These are phyloP conservation scores for Suillus paluster DNA, from an alignment of 768 basidiomycete genomes.

Conservation along the genomic window DNA sequence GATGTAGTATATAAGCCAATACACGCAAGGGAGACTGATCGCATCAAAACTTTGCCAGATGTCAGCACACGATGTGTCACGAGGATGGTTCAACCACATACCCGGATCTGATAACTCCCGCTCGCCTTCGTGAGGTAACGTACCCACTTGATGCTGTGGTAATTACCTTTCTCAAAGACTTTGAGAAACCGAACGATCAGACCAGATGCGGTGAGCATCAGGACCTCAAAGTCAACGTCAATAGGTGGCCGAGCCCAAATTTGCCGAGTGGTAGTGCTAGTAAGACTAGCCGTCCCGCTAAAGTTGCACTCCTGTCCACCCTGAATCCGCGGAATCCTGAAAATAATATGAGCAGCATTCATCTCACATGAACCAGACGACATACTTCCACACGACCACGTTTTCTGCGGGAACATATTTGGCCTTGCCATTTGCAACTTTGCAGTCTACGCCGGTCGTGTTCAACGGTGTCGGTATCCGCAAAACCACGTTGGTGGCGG, in stretches of 20 bases:
- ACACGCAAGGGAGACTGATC: slow-evolving; percentile 24
- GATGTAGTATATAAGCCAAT: slow-evolving; percentile 12
- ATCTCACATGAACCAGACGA: slow-evolving; percentile 19
- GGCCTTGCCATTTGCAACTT: slow-evolving; percentile 91
- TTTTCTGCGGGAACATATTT: slow-evolving; percentile 98
- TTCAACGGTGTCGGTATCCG: slow-evolving; percentile 97
- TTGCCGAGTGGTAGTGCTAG: slow-evolving; percentile 89
- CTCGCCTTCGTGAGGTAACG: slow-evolving; percentile 93
- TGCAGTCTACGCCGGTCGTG: slow-evolving; percentile 90
- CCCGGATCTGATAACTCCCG: slow-evolving; percentile 92
- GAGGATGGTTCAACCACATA: slow-evolving; percentile 46
- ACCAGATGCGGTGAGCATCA: slow-evolving; percentile 98
- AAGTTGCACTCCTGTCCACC: slow-evolving; percentile 92
- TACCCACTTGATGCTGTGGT: slow-evolving; percentile 96
- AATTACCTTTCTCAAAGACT: slow-evolving; percentile 95
- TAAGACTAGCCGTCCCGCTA: slow-evolving; percentile 79
- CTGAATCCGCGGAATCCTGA: slow-evolving; percentile 90
- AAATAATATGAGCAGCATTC: slow-evolving; percentile 9
- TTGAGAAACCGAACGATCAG: slow-evolving; percentile 96
- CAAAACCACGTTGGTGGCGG: slow-evolving; percentile 89
- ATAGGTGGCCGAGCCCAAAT: slow-evolving; percentile 99
- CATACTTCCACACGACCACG: slow-evolving; percentile 97
- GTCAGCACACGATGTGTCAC: slow-evolving; percentile 5
- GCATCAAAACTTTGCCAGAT: slow-evolving; percentile 31
- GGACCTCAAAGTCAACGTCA: slow-evolving; percentile 96